Evolutionary conservation across 106 monocot genomes (phyloP), one percentile per base, ranked within the genome.

Genomic region (Acanthochlamys bracteata): DNA sequence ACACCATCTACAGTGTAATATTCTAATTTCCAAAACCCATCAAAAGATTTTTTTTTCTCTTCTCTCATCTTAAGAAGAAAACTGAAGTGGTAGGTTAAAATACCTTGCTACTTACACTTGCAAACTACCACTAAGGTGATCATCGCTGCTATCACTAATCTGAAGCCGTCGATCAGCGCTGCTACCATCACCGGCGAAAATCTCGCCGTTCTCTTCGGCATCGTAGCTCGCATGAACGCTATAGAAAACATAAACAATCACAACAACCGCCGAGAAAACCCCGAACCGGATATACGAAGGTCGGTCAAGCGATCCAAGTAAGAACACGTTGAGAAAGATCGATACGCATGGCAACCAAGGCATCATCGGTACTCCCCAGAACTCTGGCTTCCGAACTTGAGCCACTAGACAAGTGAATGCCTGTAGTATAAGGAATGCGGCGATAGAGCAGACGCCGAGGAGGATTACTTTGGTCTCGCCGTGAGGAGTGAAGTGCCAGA

Each of bases 181-280:
- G 13, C 17, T 49, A 17, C 55, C 20, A 21, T 17, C 20, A 0
- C 20, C 20, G 20, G 20, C 55, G 11, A 55, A 55, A 55, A 59
- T 19, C 23, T 39, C 69, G 10, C 74, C 79, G 22, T 43, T 67
- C 55, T 76, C 83, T 55, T 91, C 85, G 0, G 83, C 84, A 41
- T 98, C 96, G 54, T 74, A 81, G 75, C 85, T 98, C 3, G 88
- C 96, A 71, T 98, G 96, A 53, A 92, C 91, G 27, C 96, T 78
- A 69, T 98, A 98, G 7, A 98, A 53, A 14, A 73, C 57, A 26
- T 98, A 92, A 45, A 88, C 76, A 14, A 98, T 41, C 1, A 83
- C 66, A 0, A 75, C 70, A 1, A 79, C n/a, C 40, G 57, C 75
- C 3, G 88, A 69, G 57, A 98, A 98, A 7, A 80, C 16, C 4